Evolutionary conservation across 78 protist genomes (phyloP).

Genomic region (Dictyostelium purpureum): DNA sequence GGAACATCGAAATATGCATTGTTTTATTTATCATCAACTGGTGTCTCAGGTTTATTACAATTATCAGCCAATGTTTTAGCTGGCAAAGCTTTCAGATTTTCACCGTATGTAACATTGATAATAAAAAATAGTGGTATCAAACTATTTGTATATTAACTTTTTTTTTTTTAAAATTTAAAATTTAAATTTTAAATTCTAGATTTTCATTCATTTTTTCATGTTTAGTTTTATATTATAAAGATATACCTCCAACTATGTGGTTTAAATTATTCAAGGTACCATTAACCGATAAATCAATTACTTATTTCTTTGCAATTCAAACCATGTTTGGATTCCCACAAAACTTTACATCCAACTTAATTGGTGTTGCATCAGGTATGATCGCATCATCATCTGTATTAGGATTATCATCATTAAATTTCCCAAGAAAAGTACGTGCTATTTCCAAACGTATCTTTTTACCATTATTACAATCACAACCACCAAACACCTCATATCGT

Average conservation of each 20-base stretch:
- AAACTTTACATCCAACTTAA: neutral
- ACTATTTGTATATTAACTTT: neutral
- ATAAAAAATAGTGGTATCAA: too few species aligned
- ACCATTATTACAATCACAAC: constrained; percentile 17
- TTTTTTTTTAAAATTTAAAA: neutral
- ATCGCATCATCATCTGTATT: constrained; percentile 4
- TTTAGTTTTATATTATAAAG: constrained; percentile 46
- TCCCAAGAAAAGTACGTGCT: neutral
- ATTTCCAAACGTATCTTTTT: neutral
- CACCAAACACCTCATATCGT: neutral
- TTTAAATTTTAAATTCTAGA: neutral
- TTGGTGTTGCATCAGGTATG: constrained; percentile 37
- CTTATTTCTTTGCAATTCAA: constrained; percentile 13
- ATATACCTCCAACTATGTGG: constrained; percentile 61
- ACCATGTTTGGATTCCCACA: neutral
- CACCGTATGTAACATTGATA: constrained; percentile 28
- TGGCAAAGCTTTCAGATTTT: neutral
- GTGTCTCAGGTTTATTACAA: constrained; percentile 18
- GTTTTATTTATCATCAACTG: neutral
- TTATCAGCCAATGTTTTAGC: neutral
- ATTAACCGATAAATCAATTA: constrained; percentile 22
- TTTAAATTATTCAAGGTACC: constrained; percentile 35
- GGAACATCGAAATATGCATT: constrained; percentile 57
- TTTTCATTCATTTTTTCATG: constrained; percentile 44
- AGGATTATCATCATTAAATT: neutral